Evolutionary conservation across 352 stramenopile genomes (phyloP), one percentile per base, ranked within the genome.

Genomic region (Globisporangium cystogenes): DNA sequence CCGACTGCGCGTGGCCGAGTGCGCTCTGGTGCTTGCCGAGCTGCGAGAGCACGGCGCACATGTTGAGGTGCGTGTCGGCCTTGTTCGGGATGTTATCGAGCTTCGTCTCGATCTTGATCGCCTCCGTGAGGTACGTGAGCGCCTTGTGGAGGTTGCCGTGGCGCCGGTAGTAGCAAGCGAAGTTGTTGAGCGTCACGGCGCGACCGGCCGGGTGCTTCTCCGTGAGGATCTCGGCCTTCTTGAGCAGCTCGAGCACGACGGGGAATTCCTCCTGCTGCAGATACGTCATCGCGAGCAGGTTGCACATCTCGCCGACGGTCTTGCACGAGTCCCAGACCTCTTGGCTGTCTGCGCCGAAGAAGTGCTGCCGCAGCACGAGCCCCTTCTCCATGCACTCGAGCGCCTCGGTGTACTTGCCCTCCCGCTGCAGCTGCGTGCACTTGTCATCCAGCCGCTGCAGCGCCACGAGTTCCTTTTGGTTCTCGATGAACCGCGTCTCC

Each of bases 211-310:
- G 68, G 51, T 97, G 83, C 40, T 85, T 68, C 49, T 98, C 87
- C 0, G 90, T 96, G 8, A 98, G 67, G 53, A 98, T 97, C 62
- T 98, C 92, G 2, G 93, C 93, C 58, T 98, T 98, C 57, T 96
- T 96, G 29, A 98, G 74, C 41, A 98, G 57, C 61, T 98, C 90
- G 7, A 97, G 65, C 51, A 93, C 84, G 45, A 97, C 91, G 15
- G 74, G 68, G 51, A 97, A 98, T 49, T 97, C 84, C 43, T 95
- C 92, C 53, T 98, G 89, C 64, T 98, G 93, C 27, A 98, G 59
- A 53, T 96, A 98, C n/a, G 84, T 97, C 93, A 98, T 98, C 8
- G 93, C 90, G 20, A 98, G 72, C 21, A 98, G 63, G 66, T 98
- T 98, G 72, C 89, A 98, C 84, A 97, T 96, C 60, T 98, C 90